Percentiles rank a stretch among this genome's conserved stretches.
phyloP scores from a whole-genome alignment of 2,329 filamentous ascomycete species.

The Chlorencoelia australis region DNA sequence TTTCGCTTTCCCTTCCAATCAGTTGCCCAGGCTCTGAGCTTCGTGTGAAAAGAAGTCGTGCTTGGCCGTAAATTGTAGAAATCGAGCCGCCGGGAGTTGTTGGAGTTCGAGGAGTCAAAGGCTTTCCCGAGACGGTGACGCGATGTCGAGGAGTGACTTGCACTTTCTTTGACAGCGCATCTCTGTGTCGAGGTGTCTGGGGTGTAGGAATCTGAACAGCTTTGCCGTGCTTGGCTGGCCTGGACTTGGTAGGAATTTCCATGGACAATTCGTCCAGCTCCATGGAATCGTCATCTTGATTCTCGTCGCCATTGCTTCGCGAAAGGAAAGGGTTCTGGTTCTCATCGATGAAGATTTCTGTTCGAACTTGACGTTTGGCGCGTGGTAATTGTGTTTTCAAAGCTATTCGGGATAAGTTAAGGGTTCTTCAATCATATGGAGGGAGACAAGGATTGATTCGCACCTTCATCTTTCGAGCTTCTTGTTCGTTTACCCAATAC shows the following conservation, averaged over 20 bases:
- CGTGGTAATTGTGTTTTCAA: constrained; percentile 21
- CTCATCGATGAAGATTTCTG: constrained; percentile 48
- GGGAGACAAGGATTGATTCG: constrained; percentile 16
- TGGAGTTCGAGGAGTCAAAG: constrained; percentile 69
- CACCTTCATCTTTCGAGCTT: constrained; percentile 29
- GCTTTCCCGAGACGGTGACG: constrained; percentile 65
- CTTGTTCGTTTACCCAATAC: constrained; percentile 39
- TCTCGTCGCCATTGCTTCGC: constrained; percentile 21
- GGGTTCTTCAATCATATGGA: constrained; percentile 1
- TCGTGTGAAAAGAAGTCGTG: constrained; percentile 75
- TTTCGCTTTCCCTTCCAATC: constrained; percentile 35
- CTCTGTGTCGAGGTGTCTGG: constrained; percentile 65
- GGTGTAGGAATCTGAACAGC: constrained; percentile 51
- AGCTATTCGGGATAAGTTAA: constrained; percentile 13
- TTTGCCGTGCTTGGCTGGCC: constrained; percentile 38
- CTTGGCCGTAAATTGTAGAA: constrained; percentile 76
- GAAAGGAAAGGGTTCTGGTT: constrained; percentile 50
- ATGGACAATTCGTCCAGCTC: constrained; percentile 32
- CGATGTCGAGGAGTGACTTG: constrained; percentile 77
- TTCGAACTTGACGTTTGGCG: constrained; percentile 36
- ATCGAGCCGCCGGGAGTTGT: constrained; percentile 53
- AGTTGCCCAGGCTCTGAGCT: constrained; percentile 31
- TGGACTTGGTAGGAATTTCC: constrained; percentile 22
- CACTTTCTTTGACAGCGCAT: constrained; percentile 60
- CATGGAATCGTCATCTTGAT: constrained; percentile 32